Base-by-base conservation (phyloP, 441 rosid genomes). In the Lepidium campestre region DNA sequence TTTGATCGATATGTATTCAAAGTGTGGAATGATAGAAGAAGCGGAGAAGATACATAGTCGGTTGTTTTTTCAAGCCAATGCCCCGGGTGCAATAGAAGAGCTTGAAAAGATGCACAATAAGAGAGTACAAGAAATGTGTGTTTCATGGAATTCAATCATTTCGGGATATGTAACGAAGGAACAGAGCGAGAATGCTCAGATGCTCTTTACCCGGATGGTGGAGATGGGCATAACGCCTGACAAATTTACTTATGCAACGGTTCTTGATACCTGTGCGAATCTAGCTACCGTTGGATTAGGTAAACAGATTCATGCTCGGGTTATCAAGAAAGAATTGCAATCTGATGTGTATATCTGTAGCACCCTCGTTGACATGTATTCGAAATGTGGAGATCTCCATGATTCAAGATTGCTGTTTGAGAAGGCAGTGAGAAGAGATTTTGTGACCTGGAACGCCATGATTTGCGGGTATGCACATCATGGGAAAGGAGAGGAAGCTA, bases 281-380 rank as follows among this genome's bases (percentile, higher is more conserved):
- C 78, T 93, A 62, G 96, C 97, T 37, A 85, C 93, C 4, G 48
- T 78, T 31, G 84, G 91, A 65, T 88, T 93, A 37, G 97, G 98
- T 22, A 89, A 80, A 84, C 98, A 93, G 80, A 80, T 93, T 40
- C 98, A 93, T 68, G 95, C 80, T 55, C 92, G 84, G 65, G 81
- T 87, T 65, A 79, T 93, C 72, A 93, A 93, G 80, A 70, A 75
- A 64, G 82, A 87, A 63, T 47, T 88, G 79, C 93, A 85, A 53
- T 80, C 83, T 14, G 96, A 93, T 66, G 91, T 79, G 31, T 88
- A 86, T 53, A 87, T 93, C 70, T 77, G 85, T 75, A 93, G 98
- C 80, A 90, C 97, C 12, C 89, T 93, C 7, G 97, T 93, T 36
- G 97, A 93, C 68, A 93, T 90, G 98, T 90, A 93, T 82, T 87